Conservation (phyloP, 2,329 filamentous ascomycete genomes). For the Mycosphaerella arachidis region DNA sequence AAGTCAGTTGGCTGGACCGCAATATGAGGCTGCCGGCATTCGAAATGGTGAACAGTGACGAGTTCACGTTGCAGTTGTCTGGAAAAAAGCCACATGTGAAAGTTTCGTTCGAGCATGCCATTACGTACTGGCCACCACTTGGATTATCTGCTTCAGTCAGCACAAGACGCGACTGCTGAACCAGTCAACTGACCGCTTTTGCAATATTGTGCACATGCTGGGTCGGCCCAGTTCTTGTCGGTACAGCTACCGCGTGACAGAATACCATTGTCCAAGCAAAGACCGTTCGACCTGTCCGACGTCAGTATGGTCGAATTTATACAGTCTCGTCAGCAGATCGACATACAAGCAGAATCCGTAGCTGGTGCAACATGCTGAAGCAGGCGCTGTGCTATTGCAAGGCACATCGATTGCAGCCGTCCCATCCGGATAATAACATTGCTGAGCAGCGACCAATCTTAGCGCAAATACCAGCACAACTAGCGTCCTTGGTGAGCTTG, state of each 20-base stretch:
- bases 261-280: conserved; percentile 16
- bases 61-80: conserved; percentile 5
- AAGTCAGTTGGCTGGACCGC: conserved; percentile 6
- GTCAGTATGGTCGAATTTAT: neutral
- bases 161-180: neutral
- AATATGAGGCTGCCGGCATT: conserved; percentile 4
- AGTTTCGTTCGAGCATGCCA: conserved; percentile 8
- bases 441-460: conserved; percentile 1
- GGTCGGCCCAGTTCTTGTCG: conserved; percentile 12
- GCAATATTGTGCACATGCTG: conserved; percentile 15
- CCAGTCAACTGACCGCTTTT: conserved; percentile 9
- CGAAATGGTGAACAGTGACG: conserved; percentile 5
- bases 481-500: neutral
- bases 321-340: no score
- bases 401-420: conserved; percentile 11
- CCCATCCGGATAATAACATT: conserved; percentile 20
- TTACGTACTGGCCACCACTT: conserved; percentile 4
- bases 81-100: conserved; percentile 11
- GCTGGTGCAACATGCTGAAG: conserved; percentile 15
- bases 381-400: conserved; percentile 13
- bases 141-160: conserved; percentile 11
- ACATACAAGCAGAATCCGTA: conserved; percentile 14
- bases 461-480: neutral
- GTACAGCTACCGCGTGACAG: conserved; percentile 15
- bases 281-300: conserved; percentile 6